Conservation (phyloP, 129 eudicot genomes). For the Escallonia rubra region DNA sequence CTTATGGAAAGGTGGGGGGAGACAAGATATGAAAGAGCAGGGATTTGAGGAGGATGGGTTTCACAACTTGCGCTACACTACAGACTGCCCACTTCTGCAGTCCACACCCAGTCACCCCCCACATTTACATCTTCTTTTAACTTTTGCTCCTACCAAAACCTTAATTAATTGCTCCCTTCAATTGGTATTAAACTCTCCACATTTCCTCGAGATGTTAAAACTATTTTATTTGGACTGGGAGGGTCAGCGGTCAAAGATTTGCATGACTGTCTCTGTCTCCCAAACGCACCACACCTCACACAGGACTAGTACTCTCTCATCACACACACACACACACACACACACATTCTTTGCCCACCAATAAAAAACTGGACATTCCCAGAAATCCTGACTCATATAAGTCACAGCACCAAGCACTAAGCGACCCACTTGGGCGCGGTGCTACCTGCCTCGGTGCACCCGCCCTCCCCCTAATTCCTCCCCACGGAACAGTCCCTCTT, state of each 20-base stretch:
- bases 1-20: background rate
- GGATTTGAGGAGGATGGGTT: slow-evolving; percentile 1
- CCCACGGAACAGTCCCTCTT: background rate
- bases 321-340: too few relatives aligned
- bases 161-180: background rate
- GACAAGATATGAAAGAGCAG: slow-evolving; percentile 13
- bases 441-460: slow-evolving; percentile 30
- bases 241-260: slow-evolving; percentile 43
- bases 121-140: slow-evolving; percentile 12
- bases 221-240: background rate
- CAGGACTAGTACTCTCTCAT: too few relatives aligned
- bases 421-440: slow-evolving; percentile 17
- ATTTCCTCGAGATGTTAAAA: slow-evolving; percentile 15
- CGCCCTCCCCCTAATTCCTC: slow-evolving; percentile 12
- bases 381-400: background rate
- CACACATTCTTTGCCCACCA: background rate
- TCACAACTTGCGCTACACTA: too few relatives aligned
- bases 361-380: slow-evolving; percentile 15
- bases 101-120: too few relatives aligned
- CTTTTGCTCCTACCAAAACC: too few relatives aligned
- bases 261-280: slow-evolving; percentile 38
- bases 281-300: slow-evolving; percentile 10
- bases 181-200: background rate
- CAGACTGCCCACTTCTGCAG: too few relatives aligned
- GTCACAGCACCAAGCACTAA: slow-evolving; percentile 19